Base-by-base conservation (phyloP, 176 grass and related monocot species). In the Rhynchospora pubera region DNA sequence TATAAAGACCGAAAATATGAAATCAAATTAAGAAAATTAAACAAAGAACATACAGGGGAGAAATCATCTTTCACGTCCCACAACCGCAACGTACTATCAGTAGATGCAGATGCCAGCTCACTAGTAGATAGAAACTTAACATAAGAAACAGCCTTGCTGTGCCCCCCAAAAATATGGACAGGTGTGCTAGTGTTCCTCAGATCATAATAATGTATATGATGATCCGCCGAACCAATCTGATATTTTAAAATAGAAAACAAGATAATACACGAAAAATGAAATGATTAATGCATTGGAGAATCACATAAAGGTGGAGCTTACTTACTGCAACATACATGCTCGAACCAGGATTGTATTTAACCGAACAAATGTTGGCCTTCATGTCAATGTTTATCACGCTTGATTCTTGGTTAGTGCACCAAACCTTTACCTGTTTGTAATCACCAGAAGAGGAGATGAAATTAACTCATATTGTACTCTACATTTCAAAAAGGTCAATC, bases 191-290 rank as follows among this genome's bases (percentile, higher is more conserved):
- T 86, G 78, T 96, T 93, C 82, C 91, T 90, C 85, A 99, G 87
- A 91, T 99, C 97, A 90, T 91, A 99, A 90, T 99, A 99, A 84
- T n/a, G n/a, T n/a, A n/a, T n/a, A n/a, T n/a, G n/a, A n/a, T n/a
- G n/a, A n/a, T n/a, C n/a, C n/a, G n/a, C n/a, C n/a, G n/a, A n/a
- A n/a, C n/a, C n/a, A n/a, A n/a, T n/a, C n/a, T n/a, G n/a, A n/a
- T n/a, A n/a, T n/a, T n/a, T n/a, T n/a, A n/a, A n/a, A n/a, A n/a
- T n/a, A n/a, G n/a, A n/a, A n/a, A n/a, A n/a, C n/a, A n/a, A n/a
- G n/a, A n/a, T n/a, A n/a, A n/a, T n/a, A n/a, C n/a, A n/a, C n/a
- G 5, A 1, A 87, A 61, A 89, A 76, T 26, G 69, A 80, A 79
- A 9, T 82, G 55, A 85, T 66, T 5, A 65, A 86, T 16, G 34